These are phyloP conservation scores for Akebia trifoliata DNA, from an alignment of 164 flowering plant species.

Conservation along the genomic window DNA sequence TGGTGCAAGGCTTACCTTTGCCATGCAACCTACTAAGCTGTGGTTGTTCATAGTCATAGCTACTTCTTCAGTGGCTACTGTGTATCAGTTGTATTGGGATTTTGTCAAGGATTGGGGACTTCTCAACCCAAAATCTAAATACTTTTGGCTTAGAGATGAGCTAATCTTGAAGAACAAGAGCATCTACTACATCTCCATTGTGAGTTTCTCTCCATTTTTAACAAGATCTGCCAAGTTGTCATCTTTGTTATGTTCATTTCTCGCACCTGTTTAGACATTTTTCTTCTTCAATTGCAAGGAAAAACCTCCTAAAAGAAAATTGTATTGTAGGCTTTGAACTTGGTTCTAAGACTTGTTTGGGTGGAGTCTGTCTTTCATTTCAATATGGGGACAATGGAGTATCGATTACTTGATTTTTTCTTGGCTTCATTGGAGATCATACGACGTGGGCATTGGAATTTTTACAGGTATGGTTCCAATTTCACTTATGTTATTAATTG, in stretches of 20 bases:
- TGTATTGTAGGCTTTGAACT: constrained; percentile 54
- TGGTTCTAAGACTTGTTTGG: constrained; percentile 84
- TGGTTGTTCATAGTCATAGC: constrained; percentile 58
- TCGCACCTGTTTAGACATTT: too few species aligned
- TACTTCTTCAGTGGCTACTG: constrained; percentile 69
- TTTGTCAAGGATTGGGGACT: constrained; percentile 94
- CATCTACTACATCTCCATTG: constrained; percentile 75
- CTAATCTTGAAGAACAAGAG: constrained; percentile 68
- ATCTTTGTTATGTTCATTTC: neutral
- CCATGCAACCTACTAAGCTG: constrained; percentile 38
- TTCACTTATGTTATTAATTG: neutral
- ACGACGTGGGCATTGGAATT: constrained; percentile 98
- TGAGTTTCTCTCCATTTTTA: constrained; percentile 29
- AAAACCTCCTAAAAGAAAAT: neutral
- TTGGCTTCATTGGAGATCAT: constrained; percentile 85
- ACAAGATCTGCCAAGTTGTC: too few species aligned
- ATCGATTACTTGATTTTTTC: constrained; percentile 60
- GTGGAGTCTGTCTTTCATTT: constrained; percentile 64
- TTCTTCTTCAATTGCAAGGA: neutral
- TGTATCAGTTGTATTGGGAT: constrained; percentile 96
- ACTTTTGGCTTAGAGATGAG: constrained; percentile 83
- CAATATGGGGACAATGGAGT: constrained; percentile 36
- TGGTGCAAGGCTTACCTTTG: constrained; percentile 71
- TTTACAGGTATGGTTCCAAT: constrained; percentile 63
- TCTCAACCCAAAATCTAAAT: constrained; percentile 56